These are phyloP conservation scores for Castanospermum australe DNA, from an alignment of 306 rosid genomes.

Conservation along the genomic window DNA sequence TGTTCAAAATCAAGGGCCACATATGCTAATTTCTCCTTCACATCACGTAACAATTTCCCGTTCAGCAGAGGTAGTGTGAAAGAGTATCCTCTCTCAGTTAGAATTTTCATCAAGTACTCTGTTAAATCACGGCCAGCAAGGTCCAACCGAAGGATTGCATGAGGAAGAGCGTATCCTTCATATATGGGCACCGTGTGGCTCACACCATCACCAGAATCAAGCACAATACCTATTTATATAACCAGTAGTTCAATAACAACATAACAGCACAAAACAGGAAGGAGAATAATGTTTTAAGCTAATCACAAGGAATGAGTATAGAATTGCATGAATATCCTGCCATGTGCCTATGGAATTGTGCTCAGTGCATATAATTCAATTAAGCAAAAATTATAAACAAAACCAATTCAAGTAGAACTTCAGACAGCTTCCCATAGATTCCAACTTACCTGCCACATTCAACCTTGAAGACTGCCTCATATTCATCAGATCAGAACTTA, in stretches of 20 bases:
- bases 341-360: background rate
- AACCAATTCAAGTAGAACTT: background rate
- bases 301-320: background rate
- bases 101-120: constrained; percentile 63
- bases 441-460: background rate
- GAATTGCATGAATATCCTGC: constrained; percentile 5
- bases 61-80: constrained; percentile 71
- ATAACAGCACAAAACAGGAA: background rate
- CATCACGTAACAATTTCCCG: constrained; percentile 83
- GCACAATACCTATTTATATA: constrained; percentile 56
- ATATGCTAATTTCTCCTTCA: constrained; percentile 72
- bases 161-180: constrained; percentile 75
- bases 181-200: constrained; percentile 80
- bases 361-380: background rate
- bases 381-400: background rate
- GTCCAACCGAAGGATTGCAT: constrained; percentile 72
- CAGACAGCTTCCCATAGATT: background rate
- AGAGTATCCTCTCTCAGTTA: constrained; percentile 75
- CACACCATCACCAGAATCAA: constrained; percentile 81
- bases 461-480: background rate
- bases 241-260: constrained; percentile 11
- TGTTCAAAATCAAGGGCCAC: constrained; percentile 76
- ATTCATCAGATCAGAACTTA: background rate
- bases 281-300: background rate
- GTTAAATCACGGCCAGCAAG: constrained; percentile 82